Evolutionary conservation across 2,329 filamentous ascomycete species (phyloP), one percentile per base, ranked within the genome.

Genomic region (Aspergillus candidus): DNA sequence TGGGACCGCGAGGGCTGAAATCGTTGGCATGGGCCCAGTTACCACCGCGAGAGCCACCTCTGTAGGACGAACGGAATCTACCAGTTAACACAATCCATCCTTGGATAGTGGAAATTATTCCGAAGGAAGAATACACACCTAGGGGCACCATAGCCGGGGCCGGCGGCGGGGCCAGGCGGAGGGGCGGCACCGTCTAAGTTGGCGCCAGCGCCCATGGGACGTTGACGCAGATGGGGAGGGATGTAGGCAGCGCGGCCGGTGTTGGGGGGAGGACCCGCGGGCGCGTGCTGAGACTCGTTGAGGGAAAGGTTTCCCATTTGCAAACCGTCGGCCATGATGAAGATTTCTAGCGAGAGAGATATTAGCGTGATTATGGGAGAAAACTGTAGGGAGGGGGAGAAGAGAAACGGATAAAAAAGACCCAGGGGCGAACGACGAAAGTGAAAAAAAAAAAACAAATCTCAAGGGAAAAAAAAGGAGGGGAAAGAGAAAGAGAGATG

Each of bases 211-310:
- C 63, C 63, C 47, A 56, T 55, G 42, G 57, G 56, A 48, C 65
- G 66, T 42, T 65, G 61, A 54, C 80, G 77, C 53, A 82, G 75
- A 65, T 83, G 80, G 58, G 80, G 80, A 59, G 80, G 80, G 56
- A 83, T 82, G 67, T 83, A 83, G 57, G 80, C 76, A 65, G 77
- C 72, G 61, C 78, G 79, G 57, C 77, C 76, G 48, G 66, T 64
- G 55, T 66, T 66, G 57, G 70, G 67, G 49, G 54, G 51, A 52
- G 66, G 66, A 61, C 71, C 69, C 41, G 47, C 50, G 41, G 68
- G 66, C 45, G 77, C 79, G 63, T 82, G 79, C 68, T 80, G 75
- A 49, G 77, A 80, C 55, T 83, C 80, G 65, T 79, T 77, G 57
- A 84, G 70, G 53, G 65, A 63, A 40, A 68, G 55, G 55, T 62